Conservation (phyloP, 2,329 filamentous ascomycete genomes). For the Fusarium luffae region DNA sequence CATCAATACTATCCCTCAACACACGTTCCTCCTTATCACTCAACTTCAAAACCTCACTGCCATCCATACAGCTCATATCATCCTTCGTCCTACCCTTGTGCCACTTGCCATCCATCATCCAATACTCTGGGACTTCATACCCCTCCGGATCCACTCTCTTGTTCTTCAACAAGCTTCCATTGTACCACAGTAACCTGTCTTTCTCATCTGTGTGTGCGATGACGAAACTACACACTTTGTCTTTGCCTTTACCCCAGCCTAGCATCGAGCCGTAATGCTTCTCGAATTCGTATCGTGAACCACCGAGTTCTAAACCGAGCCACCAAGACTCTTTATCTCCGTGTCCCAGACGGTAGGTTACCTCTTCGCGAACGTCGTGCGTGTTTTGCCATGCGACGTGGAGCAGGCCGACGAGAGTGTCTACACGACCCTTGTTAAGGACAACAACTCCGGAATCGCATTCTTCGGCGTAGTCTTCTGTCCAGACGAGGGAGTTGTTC, state of each 20-base stretch:
- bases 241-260: slow-evolving; percentile 45
- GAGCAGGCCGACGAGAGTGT: slow-evolving; percentile 52
- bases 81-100: slow-evolving; percentile 47
- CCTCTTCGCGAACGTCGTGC: slow-evolving; percentile 51
- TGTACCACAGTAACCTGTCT: slow-evolving; percentile 55
- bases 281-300: slow-evolving; percentile 53
- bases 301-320: slow-evolving; percentile 55
- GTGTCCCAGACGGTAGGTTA: slow-evolving; percentile 54
- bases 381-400: slow-evolving; percentile 58
- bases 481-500: slow-evolving; percentile 52
- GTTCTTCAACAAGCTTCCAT: slow-evolving; percentile 55
- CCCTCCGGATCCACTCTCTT: slow-evolving; percentile 45
- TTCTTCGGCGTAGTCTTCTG: slow-evolving; percentile 54
- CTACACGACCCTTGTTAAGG: slow-evolving; percentile 52
- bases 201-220: slow-evolving; percentile 55
- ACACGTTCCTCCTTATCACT: background rate
- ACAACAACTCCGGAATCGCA: slow-evolving; percentile 56
- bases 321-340: slow-evolving; percentile 61
- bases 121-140: slow-evolving; percentile 50
- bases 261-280: slow-evolving; percentile 54
- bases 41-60: slow-evolving; percentile 4
- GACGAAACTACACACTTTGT: slow-evolving; percentile 51
- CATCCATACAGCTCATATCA: slow-evolving; percentile 54
- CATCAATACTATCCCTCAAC: slow-evolving; percentile 12
- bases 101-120: slow-evolving; percentile 55